Percentiles rank a stretch among this genome's conserved stretches.
Conservation (phyloP, 805 yeast genomes). For the Kazachstania psychrophila region DNA sequence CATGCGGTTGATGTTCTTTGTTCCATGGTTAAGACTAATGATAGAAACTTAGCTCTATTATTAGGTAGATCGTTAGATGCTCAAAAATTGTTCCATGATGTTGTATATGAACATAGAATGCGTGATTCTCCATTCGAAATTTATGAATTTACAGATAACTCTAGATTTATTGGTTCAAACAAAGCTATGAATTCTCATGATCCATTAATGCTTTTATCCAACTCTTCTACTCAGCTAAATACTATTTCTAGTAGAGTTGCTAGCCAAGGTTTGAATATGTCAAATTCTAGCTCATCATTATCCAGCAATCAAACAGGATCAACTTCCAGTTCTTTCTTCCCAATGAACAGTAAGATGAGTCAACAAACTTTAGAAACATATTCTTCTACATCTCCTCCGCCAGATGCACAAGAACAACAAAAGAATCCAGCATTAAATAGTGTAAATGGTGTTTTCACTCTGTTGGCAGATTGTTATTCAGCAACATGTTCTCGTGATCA, state of each 20-base stretch:
- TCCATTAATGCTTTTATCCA: constrained; percentile 19
- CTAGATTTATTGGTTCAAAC: constrained; percentile 22
- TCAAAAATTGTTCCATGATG: constrained; percentile 90
- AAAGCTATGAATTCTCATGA: constrained; percentile 21
- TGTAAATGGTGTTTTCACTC: constrained; percentile 83
- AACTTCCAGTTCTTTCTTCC: background rate
- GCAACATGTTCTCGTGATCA: constrained; percentile 89
- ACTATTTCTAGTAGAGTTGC: background rate
- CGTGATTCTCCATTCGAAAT: constrained; percentile 83
- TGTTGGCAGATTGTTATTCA: constrained; percentile 89
- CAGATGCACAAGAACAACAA: constrained; percentile 1
- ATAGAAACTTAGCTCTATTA: constrained; percentile 78
- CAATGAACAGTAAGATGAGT: constrained; percentile 1
- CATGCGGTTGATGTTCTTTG: constrained; percentile 91
- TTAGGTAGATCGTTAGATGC: constrained; percentile 90
- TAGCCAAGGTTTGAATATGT: constrained; percentile 4
- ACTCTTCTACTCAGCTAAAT: constrained; percentile 8
- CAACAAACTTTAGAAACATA: constrained; percentile 1
- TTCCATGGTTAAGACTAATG: constrained; percentile 77
- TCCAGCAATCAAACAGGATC: constrained; percentile 3
- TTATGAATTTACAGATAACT: constrained; percentile 60
- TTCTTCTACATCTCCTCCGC: background rate
- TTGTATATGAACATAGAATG: constrained; percentile 84
- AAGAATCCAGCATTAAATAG: constrained; percentile 7
- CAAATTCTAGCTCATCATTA: constrained; percentile 13